Conservation (phyloP, 495 filamentous ascomycete species). For the Hypoxylon lenormandii region DNA sequence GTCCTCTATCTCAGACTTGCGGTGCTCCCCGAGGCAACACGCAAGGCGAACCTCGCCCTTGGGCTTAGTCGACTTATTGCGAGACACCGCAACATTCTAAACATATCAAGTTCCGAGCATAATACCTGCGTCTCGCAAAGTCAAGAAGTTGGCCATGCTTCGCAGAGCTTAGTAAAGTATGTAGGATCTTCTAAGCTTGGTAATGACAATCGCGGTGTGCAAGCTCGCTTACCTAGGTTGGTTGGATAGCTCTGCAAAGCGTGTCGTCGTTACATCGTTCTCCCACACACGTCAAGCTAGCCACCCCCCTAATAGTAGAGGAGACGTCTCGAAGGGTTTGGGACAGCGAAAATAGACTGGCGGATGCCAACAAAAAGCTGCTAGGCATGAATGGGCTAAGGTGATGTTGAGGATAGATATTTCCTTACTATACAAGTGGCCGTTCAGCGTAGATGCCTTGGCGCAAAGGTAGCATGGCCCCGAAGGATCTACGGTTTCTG, state of each 20-base stretch:
- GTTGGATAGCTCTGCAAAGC: background rate
- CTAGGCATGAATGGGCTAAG: too few species aligned
- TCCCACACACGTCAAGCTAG: background rate
- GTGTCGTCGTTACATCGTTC: background rate
- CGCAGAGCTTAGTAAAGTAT: background rate
- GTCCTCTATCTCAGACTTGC: background rate
- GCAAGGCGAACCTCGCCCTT: background rate
- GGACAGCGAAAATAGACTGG: too few species aligned
- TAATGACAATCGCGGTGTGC: background rate
- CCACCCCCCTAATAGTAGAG: background rate
- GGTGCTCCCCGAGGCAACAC: background rate
- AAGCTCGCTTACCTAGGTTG: background rate
- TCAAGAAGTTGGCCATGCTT: background rate
- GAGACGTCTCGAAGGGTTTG: too few species aligned
- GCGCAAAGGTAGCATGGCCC: constrained; percentile 20
- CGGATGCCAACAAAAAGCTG: too few species aligned
- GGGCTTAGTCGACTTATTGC: background rate
- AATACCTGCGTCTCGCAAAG: background rate
- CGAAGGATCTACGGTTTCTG: constrained; percentile 30
- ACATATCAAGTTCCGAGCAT: background rate
- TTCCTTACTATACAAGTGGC: background rate
- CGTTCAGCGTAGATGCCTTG: constrained; percentile 6
- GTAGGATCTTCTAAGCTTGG: background rate
- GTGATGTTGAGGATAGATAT: too few species aligned
- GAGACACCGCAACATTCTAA: constrained; percentile 2